These are phyloP conservation scores for Asclepias syriaca DNA, from an alignment of 257 asterid genomes.

Conservation along the genomic window DNA sequence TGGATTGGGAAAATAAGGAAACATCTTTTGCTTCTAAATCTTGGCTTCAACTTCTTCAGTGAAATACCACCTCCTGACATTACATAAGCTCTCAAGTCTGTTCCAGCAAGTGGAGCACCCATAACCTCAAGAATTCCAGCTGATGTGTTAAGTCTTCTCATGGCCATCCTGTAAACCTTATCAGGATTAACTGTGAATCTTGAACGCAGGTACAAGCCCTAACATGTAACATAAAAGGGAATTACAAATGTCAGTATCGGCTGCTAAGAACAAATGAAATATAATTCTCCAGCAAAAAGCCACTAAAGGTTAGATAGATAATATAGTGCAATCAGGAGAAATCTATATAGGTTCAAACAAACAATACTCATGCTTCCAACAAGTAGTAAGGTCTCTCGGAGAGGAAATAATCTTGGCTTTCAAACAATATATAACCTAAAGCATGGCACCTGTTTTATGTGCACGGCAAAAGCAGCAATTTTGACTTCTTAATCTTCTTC, in stretches of 20 bases:
- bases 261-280: not conserved
- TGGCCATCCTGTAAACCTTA: slow-evolving; percentile 55
- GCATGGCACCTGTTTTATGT: not conserved
- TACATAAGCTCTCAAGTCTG: slow-evolving; percentile 93
- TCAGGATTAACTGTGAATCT: slow-evolving; percentile 54
- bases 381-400: not conserved
- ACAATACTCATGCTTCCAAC: not conserved
- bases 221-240: slow-evolving; percentile 4
- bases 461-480: not conserved
- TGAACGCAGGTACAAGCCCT: slow-evolving; percentile 52
- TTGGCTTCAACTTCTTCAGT: slow-evolving; percentile 58
- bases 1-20: slow-evolving; percentile 92
- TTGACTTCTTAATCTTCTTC: not conserved
- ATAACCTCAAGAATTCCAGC: slow-evolving; percentile 96
- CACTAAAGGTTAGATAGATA: not conserved
- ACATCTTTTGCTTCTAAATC: slow-evolving; percentile 79
- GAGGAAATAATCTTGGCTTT: not conserved
- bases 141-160: slow-evolving; percentile 70
- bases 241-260: not conserved
- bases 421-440: not conserved
- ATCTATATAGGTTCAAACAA: not conserved
- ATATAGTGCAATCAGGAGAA: not conserved
- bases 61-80: slow-evolving; percentile 96
- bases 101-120: slow-evolving; percentile 98
- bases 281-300: not conserved